Conservation (phyloP, 129 eudicot species). For the Flaveria brownii region DNA sequence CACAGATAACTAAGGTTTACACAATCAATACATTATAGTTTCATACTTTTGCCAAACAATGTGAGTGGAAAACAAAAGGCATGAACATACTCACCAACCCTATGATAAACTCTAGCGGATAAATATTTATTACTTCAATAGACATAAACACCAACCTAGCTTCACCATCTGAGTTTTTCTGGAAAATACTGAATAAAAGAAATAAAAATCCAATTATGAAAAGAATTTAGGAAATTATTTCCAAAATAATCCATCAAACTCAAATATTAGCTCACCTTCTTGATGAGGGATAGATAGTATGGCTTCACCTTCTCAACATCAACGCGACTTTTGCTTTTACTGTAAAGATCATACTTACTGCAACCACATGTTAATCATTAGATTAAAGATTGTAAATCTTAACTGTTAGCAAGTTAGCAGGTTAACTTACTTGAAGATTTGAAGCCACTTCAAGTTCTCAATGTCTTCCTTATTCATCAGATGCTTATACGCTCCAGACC, state of each 20-base stretch:
- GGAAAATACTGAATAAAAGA: constrained; percentile 56
- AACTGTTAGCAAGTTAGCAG: background rate
- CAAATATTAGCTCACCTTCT: constrained; percentile 49
- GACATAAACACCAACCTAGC: background rate
- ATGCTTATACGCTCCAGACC: constrained; percentile 59
- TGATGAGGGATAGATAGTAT: constrained; percentile 74
- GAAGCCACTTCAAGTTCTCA: constrained; percentile 74
- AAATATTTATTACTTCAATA: background rate
- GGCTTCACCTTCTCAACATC: constrained; percentile 89
- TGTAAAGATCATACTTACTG: constrained; percentile 87
- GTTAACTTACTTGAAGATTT: constrained; percentile 53
- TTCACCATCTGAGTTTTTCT: constrained; percentile 60
- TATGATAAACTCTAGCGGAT: background rate
- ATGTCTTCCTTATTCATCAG: constrained; percentile 68
- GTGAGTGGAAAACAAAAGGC: background rate
- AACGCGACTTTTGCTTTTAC: constrained; percentile 79
- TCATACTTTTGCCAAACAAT: background rate
- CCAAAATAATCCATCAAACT: background rate
- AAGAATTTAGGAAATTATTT: background rate
- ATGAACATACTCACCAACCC: background rate
- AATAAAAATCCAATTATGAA: background rate
- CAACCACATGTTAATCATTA: constrained; percentile 5
- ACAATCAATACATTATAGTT: background rate
- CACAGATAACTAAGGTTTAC: background rate
- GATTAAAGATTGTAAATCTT: background rate